Evolutionary conservation across 139 green algal genomes (phyloP).

Genomic region (Marvania coccoides): DNA sequence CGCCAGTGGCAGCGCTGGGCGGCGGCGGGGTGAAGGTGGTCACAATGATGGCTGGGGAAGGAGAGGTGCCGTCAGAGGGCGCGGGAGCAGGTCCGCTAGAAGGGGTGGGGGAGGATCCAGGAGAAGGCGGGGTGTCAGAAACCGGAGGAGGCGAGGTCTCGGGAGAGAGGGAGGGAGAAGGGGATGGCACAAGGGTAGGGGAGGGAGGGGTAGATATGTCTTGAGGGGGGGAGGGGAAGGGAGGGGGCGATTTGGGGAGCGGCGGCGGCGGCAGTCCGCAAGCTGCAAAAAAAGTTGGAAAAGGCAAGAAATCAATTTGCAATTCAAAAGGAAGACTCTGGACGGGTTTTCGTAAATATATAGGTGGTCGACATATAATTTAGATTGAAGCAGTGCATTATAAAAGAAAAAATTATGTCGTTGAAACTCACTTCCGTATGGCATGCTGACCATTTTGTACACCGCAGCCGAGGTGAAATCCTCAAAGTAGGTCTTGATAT

Average conservation of each 20-base stretch:
- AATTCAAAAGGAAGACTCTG: background rate
- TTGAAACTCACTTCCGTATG: background rate
- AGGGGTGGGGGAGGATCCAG: background rate
- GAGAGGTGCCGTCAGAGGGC: background rate
- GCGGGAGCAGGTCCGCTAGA: background rate
- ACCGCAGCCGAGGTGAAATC: background rate
- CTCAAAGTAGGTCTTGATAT: slow-evolving; percentile 1
- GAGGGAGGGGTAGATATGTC: no score
- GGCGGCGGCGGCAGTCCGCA: background rate
- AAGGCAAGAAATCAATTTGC: background rate
- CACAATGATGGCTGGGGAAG: background rate
- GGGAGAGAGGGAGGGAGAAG: background rate
- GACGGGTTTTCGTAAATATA: background rate
- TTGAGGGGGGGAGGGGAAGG: background rate
- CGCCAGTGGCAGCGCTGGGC: no score
- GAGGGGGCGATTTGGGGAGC: background rate
- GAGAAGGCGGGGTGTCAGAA: background rate
- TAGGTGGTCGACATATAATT: no score
- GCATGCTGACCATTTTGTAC: slow-evolving; percentile 1
- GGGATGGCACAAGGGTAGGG: background rate
- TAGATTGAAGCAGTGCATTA: no score
- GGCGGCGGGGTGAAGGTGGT: background rate
- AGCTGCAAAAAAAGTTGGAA: background rate
- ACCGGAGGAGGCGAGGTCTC: background rate
- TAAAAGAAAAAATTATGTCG: no score